phyloP scores from a whole-genome alignment of 2,329 filamentous ascomycete genomes.

The Penicillium sp. region DNA sequence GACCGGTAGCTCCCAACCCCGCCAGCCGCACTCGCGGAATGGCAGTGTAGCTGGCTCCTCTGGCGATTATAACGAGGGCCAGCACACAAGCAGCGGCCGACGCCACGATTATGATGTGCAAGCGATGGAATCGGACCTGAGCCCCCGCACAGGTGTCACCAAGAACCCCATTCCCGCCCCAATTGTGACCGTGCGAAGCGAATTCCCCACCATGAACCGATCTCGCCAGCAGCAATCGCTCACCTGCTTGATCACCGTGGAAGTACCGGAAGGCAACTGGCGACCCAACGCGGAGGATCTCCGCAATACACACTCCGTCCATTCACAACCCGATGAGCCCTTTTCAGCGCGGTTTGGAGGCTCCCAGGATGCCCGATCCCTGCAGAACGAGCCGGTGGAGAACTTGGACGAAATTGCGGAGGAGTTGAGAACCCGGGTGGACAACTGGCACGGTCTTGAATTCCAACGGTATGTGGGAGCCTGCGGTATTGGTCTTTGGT shows the following conservation, averaged over 20 bases:
- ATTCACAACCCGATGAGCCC: conserved; percentile 49
- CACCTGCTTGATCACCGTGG: conserved; percentile 89
- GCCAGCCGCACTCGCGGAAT: conserved; percentile 64
- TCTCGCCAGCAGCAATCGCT: conserved; percentile 92
- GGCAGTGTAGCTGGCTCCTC: conserved; percentile 76
- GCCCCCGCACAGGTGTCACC: conserved; percentile 62
- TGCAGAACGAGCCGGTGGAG: conserved; percentile 72
- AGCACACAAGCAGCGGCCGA: conserved; percentile 63
- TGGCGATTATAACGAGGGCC: conserved; percentile 73
- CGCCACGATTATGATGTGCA: conserved; percentile 94
- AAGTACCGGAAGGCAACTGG: conserved; percentile 92
- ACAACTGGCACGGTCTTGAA: conserved; percentile 97
- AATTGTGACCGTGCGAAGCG: conserved; percentile 89
- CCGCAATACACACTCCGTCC: conserved; percentile 52
- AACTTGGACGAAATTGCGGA: conserved; percentile 82
- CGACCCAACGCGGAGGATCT: conserved; percentile 78
- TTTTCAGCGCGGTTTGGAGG: conserved; percentile 51
- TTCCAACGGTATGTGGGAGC: conserved; percentile 64
- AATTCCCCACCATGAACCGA: conserved; percentile 89
- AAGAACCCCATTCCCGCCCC: conserved; percentile 89
- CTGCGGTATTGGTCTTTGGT: background rate
- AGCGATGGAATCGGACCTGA: conserved; percentile 84
- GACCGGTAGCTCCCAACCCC: conserved; percentile 34
- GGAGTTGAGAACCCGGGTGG: conserved; percentile 78
- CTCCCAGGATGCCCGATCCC: conserved; percentile 54